Conservation (phyloP, 257 asterid genomes). For the Solanum lignicaule region DNA sequence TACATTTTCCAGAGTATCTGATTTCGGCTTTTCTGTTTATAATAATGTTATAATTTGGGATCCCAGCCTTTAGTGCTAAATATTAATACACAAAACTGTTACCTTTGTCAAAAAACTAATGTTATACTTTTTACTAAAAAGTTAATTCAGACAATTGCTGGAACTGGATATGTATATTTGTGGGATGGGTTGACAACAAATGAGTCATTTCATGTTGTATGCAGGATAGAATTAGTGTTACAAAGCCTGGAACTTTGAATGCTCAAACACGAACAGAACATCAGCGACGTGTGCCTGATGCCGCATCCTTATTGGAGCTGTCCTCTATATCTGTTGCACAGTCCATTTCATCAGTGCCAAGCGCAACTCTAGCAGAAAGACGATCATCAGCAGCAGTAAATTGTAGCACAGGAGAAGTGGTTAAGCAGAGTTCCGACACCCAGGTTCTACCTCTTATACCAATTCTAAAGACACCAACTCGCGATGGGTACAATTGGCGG, state of each 20-base stretch:
- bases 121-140: background rate
- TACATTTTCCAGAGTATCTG: background rate
- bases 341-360: conserved; percentile 33
- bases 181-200: background rate
- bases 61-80: no score
- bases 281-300: conserved; percentile 16
- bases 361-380: conserved; percentile 25
- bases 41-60: background rate
- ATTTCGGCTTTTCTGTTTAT: background rate
- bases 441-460: conserved; percentile 29
- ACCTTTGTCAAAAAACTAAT: no score
- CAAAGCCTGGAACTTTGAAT: conserved; percentile 17
- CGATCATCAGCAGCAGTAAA: conserved; percentile 17
- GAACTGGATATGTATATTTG: background rate
- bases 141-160: background rate
- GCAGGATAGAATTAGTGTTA: conserved; percentile 36
- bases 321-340: conserved; percentile 34
- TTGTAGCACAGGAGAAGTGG: conserved; percentile 22
- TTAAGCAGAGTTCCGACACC: conserved; percentile 20
- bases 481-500: conserved; percentile 94
- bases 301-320: conserved; percentile 25
- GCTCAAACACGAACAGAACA: conserved; percentile 13
- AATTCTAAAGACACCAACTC: conserved; percentile 29
- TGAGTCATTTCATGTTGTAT: conserved; percentile 2
- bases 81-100: no score